phyloP scores from a whole-genome alignment of 2,329 filamentous ascomycete genomes.

The Fusarium azukiicola region DNA sequence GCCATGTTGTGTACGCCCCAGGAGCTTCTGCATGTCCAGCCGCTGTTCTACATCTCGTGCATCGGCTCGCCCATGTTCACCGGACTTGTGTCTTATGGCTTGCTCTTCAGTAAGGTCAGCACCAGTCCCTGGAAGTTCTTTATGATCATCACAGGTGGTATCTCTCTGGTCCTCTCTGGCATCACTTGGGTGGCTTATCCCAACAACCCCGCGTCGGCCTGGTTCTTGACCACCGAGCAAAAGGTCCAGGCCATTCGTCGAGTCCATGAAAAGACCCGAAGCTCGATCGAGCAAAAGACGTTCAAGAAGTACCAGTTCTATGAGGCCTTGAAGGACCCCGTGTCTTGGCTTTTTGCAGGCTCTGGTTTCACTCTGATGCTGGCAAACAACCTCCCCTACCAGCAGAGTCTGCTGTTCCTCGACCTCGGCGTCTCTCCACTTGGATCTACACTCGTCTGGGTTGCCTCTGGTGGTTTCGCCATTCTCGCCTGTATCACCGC shows the following conservation, averaged over 20 bases:
- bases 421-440: slow-evolving; percentile 40
- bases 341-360: slow-evolving; percentile 56
- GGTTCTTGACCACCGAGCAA: slow-evolving; percentile 52
- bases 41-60: slow-evolving; percentile 41
- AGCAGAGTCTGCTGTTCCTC: slow-evolving; percentile 51
- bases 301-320: slow-evolving; percentile 59
- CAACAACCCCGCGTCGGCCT: slow-evolving; percentile 38
- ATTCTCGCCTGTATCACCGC: slow-evolving; percentile 42
- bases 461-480: slow-evolving; percentile 41
- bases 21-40: slow-evolving; percentile 38
- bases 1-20: slow-evolving; percentile 31
- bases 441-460: slow-evolving; percentile 40
- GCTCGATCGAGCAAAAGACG: slow-evolving; percentile 60
- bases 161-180: slow-evolving; percentile 35
- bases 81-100: slow-evolving; percentile 39
- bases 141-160: slow-evolving; percentile 42
- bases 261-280: slow-evolving; percentile 55
- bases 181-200: slow-evolving; percentile 41
- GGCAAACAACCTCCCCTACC: slow-evolving; percentile 63
- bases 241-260: slow-evolving; percentile 56
- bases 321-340: slow-evolving; percentile 55
- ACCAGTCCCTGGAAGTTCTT: slow-evolving; percentile 44
- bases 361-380: slow-evolving; percentile 62
- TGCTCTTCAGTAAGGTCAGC: slow-evolving; percentile 35
- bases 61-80: slow-evolving; percentile 44